Base-by-base conservation (phyloP, 352 stramenopile species). In the Phytophthora agathidicida region DNA sequence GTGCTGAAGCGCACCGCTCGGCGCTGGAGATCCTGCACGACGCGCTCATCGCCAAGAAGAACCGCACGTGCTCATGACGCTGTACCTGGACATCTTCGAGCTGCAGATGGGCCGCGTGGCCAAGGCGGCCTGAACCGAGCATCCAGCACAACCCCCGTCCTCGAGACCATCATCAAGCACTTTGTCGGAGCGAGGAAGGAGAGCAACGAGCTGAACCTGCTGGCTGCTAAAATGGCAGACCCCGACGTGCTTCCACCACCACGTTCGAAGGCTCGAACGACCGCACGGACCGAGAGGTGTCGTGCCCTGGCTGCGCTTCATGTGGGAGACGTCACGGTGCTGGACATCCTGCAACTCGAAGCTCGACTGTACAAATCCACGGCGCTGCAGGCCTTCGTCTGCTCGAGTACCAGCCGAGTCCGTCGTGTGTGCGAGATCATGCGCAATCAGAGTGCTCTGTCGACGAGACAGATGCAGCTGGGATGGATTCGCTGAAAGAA, bases 301-400 rank as follows among this genome's bases (percentile, higher is more conserved):
- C 19, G 85, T 98, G 27, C 91, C 91, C 4, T 77, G 69, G 69
- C 78, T 98, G 44, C 88, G 89, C 48, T 99, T 99, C 68, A 90
- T 99, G 54, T 99, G 97, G 97, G 97, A 99, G 70, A 97, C 92
- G 16, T 99, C 38, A 97, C 94, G 31, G 92, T 99, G 28, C 75
- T 99, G 14, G 97, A 99, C 68, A 99, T 99, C 56, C 76, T 99
- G 82, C 68, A 99, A 99, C 71, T 95, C 90, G 24, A 99, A 99
- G 70, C 74, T 91, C 10, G 84, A 94, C 65, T 94, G 3, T 94
- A 94, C 77, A 91, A 91, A 65, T 61, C 60, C 36, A 88, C 88
- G 31, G 90, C 68, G 61, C 55, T 93, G 52, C 82, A 91, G 68
- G 87, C 88, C 2, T 95, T 94, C 53, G 79, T 78, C 65, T 97